Percentiles rank a stretch among this genome's conserved stretches.
Conservation (phyloP, 2,329 filamentous ascomycete genomes). For the Tolypocladium nubicola region DNA sequence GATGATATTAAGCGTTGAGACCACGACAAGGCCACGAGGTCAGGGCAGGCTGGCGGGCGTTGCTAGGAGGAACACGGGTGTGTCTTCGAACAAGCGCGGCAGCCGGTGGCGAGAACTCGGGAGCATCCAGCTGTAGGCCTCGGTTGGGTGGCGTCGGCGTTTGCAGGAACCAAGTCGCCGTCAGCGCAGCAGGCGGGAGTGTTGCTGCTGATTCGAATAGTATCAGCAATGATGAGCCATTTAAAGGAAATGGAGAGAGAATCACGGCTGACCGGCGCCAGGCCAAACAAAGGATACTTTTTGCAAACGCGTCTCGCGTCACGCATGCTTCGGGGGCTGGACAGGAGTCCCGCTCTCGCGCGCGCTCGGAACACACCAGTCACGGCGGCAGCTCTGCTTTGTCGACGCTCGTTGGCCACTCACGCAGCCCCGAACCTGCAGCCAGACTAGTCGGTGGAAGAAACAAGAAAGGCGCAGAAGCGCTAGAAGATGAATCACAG, state of each 20-base stretch:
- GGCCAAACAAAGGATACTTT: neutral
- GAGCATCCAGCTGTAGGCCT: neutral
- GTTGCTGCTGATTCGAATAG: neutral
- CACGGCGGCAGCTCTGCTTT: neutral
- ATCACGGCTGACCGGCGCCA: neutral
- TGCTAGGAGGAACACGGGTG: neutral
- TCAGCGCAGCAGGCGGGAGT: neutral
- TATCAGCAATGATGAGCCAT: neutral
- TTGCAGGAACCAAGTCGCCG: neutral
- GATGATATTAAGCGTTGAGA: neutral
- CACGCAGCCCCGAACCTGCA: neutral
- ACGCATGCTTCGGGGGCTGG: neutral
- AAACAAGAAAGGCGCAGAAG: neutral
- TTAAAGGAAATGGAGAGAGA: neutral
- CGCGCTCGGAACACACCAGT: neutral
- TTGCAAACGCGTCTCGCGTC: neutral
- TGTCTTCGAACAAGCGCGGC: neutral
- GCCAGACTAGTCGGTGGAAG: neutral
- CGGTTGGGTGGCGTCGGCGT: neutral
- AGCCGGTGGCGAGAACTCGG: neutral
- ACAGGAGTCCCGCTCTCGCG: neutral
- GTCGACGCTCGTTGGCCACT: neutral
- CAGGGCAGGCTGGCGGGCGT: neutral
- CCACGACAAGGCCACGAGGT: too few relatives aligned
- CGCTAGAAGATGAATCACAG: neutral